Conservation (phyloP, 805 yeast species). For the Candida pseudofarinosa region DNA sequence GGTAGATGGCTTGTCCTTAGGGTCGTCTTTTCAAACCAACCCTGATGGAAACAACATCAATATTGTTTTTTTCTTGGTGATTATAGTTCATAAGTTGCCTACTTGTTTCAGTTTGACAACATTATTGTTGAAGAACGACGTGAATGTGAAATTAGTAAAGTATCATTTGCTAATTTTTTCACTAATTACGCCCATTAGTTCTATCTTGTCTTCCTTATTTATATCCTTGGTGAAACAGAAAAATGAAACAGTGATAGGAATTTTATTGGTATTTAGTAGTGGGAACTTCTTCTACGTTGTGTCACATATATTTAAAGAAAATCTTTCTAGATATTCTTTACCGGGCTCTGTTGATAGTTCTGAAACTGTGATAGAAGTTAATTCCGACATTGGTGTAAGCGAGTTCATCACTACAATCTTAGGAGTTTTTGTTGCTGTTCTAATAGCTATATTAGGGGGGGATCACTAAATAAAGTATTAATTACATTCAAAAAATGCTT, state of each 20-base stretch:
- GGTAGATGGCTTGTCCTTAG: conserved; percentile 72
- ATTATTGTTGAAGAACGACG: conserved; percentile 41
- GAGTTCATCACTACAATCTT: not conserved
- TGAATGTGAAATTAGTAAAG: conserved; percentile 27
- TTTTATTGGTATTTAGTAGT: conserved; percentile 59
- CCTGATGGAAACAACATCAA: conserved; percentile 33
- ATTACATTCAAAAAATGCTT: conserved; percentile 1
- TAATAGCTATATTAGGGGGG: not conserved
- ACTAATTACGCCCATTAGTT: conserved; percentile 56
- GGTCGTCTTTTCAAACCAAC: conserved; percentile 47
- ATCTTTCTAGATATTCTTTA: not conserved
- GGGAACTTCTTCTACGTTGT: conserved; percentile 75
- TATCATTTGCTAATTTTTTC: conserved; percentile 54
- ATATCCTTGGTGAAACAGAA: conserved; percentile 25
- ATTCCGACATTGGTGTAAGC: conserved; percentile 1
- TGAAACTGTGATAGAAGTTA: conserved; percentile 1
- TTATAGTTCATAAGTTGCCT: conserved; percentile 70
- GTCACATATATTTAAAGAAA: conserved; percentile 53
- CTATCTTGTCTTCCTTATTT: conserved; percentile 46
- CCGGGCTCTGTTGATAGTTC: conserved; percentile 8
- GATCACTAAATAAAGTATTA: not conserved
- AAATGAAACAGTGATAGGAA: conserved; percentile 43
- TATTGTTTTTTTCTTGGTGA: conserved; percentile 51
- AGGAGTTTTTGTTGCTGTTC: not conserved
- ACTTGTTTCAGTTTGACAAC: conserved; percentile 66